Evolutionary conservation across 371 early-diverging fungal genomes (phyloP).

Genomic region (Syncephalastrum monosporum): DNA sequence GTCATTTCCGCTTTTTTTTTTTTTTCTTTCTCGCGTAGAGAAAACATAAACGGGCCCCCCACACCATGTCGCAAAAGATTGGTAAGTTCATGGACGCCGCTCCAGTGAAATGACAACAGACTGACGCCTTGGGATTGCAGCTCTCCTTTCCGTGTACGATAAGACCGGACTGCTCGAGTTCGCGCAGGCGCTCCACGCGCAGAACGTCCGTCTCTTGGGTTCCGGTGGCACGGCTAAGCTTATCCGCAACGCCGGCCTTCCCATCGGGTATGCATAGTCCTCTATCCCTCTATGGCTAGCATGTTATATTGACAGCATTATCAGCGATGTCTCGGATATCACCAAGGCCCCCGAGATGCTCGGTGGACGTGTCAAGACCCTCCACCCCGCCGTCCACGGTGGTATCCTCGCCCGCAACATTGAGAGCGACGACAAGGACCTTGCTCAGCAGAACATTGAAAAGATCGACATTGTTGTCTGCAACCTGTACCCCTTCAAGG

Average conservation of each 20-base stretch:
- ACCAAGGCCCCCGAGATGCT: conserved; percentile 98
- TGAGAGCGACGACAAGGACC: conserved; percentile 83
- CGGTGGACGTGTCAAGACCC: conserved; percentile 97
- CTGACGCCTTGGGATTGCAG: conserved; percentile 24
- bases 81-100: conserved; percentile 2
- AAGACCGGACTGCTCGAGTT: conserved; percentile 93
- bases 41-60: conserved; percentile 1
- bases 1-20: background rate
- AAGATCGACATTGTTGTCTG: conserved; percentile 95
- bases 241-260: conserved; percentile 85
- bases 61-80: conserved; percentile 18
- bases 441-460: conserved; percentile 83
- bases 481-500: conserved; percentile 97
- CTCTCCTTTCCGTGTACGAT: conserved; percentile 96
- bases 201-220: conserved; percentile 84
- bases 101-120: background rate
- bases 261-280: conserved; percentile 68
- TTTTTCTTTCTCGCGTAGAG: conserved; percentile 2
- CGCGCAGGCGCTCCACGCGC: conserved; percentile 75
- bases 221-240: conserved; percentile 95
- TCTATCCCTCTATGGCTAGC: background rate
- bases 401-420: conserved; percentile 95
- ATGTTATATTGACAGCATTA: background rate
- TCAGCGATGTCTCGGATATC: conserved; percentile 93
- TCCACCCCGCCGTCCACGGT: conserved; percentile 98